Evolutionary conservation across 805 yeast genomes (phyloP).

Genomic region (Priceomyces melissophilus): DNA sequence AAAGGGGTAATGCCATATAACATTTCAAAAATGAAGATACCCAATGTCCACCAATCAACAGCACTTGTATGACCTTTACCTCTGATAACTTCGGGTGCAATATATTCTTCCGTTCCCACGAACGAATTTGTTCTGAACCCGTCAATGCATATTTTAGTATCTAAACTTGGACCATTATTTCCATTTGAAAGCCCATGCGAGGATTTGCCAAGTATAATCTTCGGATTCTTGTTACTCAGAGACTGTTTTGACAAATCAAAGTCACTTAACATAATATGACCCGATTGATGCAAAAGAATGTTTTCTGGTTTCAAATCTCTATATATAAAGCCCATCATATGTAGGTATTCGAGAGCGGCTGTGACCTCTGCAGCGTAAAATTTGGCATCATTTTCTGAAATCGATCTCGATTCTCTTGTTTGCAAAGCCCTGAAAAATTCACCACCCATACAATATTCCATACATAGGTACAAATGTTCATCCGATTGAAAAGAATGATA

Average conservation of each 20-base stretch:
- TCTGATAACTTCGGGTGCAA: conserved; percentile 96
- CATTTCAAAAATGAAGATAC: conserved; percentile 92
- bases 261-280: conserved; percentile 97
- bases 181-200: conserved; percentile 20
- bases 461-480: conserved; percentile 85
- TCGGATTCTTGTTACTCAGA: conserved; percentile 72
- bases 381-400: conserved; percentile 82
- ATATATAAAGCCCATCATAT: conserved; percentile 94
- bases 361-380: conserved; percentile 97
- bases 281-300: conserved; percentile 89
- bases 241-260: conserved; percentile 93
- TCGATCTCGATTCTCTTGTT: conserved; percentile 81
- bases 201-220: conserved; percentile 44
- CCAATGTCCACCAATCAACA: conserved; percentile 99
- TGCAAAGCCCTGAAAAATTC: conserved; percentile 96
- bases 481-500: conserved; percentile 96
- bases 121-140: conserved; percentile 96
- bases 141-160: conserved; percentile 92
- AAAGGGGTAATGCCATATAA: conserved; percentile 94
- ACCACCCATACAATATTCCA: conserved; percentile 99
- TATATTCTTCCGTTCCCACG: conserved; percentile 98
- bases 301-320: conserved; percentile 97
- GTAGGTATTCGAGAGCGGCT: conserved; percentile 93
- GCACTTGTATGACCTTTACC: conserved; percentile 98
- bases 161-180: conserved; percentile 59